Evolutionary conservation across 306 rosid species (phyloP).

Genomic region (Sicyos edulis): DNA sequence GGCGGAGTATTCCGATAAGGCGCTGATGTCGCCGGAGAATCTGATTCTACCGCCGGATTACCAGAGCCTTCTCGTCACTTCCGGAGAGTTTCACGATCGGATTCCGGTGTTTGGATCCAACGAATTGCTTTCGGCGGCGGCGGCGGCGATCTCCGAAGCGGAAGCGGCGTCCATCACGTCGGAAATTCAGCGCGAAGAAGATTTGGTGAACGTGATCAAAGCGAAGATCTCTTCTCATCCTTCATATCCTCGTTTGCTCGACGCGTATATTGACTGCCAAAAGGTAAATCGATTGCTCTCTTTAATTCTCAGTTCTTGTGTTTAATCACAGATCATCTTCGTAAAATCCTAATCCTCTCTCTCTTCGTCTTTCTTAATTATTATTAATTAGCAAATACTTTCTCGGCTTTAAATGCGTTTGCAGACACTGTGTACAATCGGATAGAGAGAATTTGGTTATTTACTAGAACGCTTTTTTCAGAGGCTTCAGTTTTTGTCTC

Average conservation of each 20-base stretch:
- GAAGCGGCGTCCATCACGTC: conserved; percentile 35
- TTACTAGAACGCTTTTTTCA: conserved; percentile 4
- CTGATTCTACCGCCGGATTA: conserved; percentile 71
- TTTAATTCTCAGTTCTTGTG: not conserved
- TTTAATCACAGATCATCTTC: not conserved
- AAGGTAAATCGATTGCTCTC: conserved; percentile 44
- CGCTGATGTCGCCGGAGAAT: conserved; percentile 76
- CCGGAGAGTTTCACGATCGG: conserved; percentile 34
- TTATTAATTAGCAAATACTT: not conserved
- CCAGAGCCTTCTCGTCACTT: conserved; percentile 46
- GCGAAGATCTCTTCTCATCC: conserved; percentile 87
- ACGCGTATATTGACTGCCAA: conserved; percentile 89
- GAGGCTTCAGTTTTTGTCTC: conserved; percentile 8
- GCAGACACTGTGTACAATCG: conserved; percentile 6
- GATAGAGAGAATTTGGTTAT: conserved; percentile 12
- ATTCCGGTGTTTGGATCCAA: conserved; percentile 77
- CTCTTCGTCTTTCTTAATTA: not conserved
- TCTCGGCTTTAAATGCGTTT: conserved; percentile 17
- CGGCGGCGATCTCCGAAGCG: conserved; percentile 33
- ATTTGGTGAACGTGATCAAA: conserved; percentile 48
- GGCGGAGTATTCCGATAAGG: conserved; percentile 57
- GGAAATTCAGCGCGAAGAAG: conserved; percentile 45
- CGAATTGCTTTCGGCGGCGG: conserved; percentile 47
- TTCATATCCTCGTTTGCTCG: conserved; percentile 70
- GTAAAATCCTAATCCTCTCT: not conserved